These are phyloP conservation scores for Fusarium begoniae DNA, from an alignment of 2,329 filamentous ascomycete species.

Conservation along the genomic window DNA sequence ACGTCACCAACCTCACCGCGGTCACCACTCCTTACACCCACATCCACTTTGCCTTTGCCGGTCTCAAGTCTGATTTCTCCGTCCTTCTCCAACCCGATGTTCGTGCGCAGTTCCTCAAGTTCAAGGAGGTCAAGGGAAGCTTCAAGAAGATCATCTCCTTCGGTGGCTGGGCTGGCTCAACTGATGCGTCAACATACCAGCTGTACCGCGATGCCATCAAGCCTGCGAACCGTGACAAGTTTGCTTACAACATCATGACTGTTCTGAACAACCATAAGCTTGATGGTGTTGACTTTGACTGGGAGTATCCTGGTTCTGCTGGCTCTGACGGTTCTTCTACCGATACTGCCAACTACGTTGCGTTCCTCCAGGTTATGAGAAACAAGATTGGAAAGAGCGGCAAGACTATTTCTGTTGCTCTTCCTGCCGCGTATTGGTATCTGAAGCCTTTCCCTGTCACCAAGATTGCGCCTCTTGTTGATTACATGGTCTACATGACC, in stretches of 20 bases:
- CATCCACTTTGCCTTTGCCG: conserved; percentile 48
- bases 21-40: conserved; percentile 42
- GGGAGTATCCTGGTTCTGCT: conserved; percentile 55
- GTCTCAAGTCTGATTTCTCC: conserved; percentile 30
- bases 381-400: conserved; percentile 41
- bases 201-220: conserved; percentile 44
- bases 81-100: conserved; percentile 33
- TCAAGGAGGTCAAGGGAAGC: conserved; percentile 41
- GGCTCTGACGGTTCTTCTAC: conserved; percentile 40
- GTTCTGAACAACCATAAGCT: conserved; percentile 52
- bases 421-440: conserved; percentile 53
- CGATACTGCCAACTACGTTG: conserved; percentile 47
- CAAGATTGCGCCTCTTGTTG: conserved; percentile 43
- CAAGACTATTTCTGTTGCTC: conserved; percentile 49
- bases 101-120: conserved; percentile 43
- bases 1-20: conserved; percentile 36
- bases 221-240: conserved; percentile 48
- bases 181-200: conserved; percentile 37
- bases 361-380: conserved; percentile 46
- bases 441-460: conserved; percentile 48
- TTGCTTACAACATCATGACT: conserved; percentile 49
- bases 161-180: conserved; percentile 49
- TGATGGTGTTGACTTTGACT: conserved; percentile 58
- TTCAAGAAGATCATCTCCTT: conserved; percentile 49
- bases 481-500: conserved; percentile 52